phyloP scores from a whole-genome alignment of 2,329 filamentous ascomycete species.

The Podosphaera xanthii region DNA sequence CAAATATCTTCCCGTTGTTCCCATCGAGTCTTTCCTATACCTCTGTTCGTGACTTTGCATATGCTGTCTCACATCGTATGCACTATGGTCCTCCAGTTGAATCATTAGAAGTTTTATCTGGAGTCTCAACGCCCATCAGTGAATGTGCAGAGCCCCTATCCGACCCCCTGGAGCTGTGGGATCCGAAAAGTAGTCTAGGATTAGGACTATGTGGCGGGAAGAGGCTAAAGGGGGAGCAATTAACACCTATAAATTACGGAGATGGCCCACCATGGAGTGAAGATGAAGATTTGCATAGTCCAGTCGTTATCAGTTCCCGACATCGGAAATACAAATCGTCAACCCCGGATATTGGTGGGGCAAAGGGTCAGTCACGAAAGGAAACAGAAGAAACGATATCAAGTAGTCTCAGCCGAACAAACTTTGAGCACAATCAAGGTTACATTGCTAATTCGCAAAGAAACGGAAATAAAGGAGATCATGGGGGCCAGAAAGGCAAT shows the following conservation, averaged over 20 bases:
- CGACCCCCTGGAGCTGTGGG: conserved; percentile 58
- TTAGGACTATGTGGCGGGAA: conserved; percentile 17
- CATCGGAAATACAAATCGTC: conserved; percentile 71
- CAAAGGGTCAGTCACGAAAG: conserved; percentile 25
- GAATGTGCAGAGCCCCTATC: conserved; percentile 56
- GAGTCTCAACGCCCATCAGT: conserved; percentile 64
- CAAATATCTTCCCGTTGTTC: too few relatives aligned
- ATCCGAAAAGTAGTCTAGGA: conserved; percentile 39
- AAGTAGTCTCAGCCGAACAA: conserved; percentile 24
- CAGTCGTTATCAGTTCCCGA: conserved; percentile 58
- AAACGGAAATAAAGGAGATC: conserved; percentile 54
- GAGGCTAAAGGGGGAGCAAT: conserved; percentile 41
- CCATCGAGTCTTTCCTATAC: not conserved
- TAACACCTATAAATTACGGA: conserved; percentile 63
- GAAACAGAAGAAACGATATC: conserved; percentile 19
- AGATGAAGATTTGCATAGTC: conserved; percentile 84
- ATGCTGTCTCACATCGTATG: conserved; percentile 57
- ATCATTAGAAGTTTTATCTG: conserved; percentile 44
- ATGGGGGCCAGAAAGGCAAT: conserved; percentile 45
- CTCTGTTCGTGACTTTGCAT: conserved; percentile 53
- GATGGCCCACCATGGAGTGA: conserved; percentile 88
- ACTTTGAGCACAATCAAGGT: conserved; percentile 37
- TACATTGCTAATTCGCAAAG: conserved; percentile 42
- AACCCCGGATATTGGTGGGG: conserved; percentile 22
- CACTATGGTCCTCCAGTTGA: conserved; percentile 85